Conservation (phyloP, 768 basidiomycete species). For the Crassisporium funariophilum region DNA sequence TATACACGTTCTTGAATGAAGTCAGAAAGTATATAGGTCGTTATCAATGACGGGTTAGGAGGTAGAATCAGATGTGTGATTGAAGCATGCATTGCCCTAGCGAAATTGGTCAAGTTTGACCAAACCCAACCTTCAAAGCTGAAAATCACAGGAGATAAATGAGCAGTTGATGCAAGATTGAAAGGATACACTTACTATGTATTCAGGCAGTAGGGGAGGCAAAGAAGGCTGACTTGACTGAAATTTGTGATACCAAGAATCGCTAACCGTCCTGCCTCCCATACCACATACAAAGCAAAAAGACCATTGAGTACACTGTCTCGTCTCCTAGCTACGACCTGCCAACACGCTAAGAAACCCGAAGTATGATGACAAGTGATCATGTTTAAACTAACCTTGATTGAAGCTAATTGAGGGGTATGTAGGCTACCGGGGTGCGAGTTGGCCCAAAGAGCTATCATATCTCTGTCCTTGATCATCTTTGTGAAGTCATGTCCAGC, state of each 20-base stretch:
- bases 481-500: not conserved
- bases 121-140: not conserved
- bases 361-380: too few species aligned
- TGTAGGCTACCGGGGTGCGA: constrained; percentile 1
- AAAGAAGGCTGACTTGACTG: not conserved
- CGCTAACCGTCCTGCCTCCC: not conserved
- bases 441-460: constrained; percentile 7
- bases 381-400: not conserved
- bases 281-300: not conserved
- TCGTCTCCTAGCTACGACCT: not conserved
- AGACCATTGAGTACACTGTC: not conserved
- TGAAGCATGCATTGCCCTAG: not conserved
- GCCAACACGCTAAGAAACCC: not conserved
- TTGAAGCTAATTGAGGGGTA: not conserved
- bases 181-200: not conserved
- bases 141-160: not conserved
- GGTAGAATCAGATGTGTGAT: not conserved
- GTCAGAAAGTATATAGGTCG: not conserved
- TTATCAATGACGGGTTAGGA: not conserved
- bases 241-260: not conserved
- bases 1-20: not conserved
- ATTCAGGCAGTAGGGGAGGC: not conserved
- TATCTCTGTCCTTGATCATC: constrained; percentile 2
- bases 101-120: not conserved
- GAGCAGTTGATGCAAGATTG: not conserved